A percentile compares a stretch with the other conserved stretches of the same genome.
Evolutionary conservation across 1,284 basidiomycete genomes (phyloP).

Genomic region (Puccinia horiana): DNA sequence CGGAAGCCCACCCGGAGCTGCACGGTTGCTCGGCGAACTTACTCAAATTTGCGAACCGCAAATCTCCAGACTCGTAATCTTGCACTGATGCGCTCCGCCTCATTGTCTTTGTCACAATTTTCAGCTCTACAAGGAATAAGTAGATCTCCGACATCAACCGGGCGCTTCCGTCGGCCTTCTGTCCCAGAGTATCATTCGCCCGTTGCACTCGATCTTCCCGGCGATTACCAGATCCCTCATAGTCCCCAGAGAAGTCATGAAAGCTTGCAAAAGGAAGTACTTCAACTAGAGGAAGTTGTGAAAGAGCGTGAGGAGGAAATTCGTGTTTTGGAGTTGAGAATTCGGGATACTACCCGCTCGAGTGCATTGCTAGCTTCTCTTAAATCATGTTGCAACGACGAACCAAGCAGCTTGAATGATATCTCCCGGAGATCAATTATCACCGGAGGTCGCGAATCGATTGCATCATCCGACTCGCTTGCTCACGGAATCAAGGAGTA

Average conservation of each 20-base stretch:
- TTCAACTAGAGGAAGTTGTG: slow-evolving; percentile 79
- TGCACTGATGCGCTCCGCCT: slow-evolving; percentile 16
- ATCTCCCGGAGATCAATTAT: neutral
- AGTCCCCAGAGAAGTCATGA: slow-evolving; percentile 57
- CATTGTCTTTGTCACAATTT: neutral
- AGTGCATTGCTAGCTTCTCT: neutral
- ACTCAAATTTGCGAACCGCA: neutral
- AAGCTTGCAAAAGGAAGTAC: slow-evolving; percentile 87
- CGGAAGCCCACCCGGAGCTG: neutral
- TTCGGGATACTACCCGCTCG: neutral
- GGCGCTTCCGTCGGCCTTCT: neutral
- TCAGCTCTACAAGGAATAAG: neutral
- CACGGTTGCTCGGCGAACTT: too few relatives aligned
- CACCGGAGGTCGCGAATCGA: neutral
- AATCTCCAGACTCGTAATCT: slow-evolving; percentile 19
- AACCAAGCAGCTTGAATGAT: neutral
- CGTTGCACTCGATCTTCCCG: neutral
- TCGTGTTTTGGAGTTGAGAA: slow-evolving; percentile 4
- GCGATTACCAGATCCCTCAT: neutral
- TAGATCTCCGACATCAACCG: neutral
- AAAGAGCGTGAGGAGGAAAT: slow-evolving; percentile 70
- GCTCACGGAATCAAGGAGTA: neutral
- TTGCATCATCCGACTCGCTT: neutral
- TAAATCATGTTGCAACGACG: neutral
- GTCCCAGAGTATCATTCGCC: neutral